Evolutionary conservation across 345 rosid species (phyloP).

Genomic region (Eucalyptus pumila): DNA sequence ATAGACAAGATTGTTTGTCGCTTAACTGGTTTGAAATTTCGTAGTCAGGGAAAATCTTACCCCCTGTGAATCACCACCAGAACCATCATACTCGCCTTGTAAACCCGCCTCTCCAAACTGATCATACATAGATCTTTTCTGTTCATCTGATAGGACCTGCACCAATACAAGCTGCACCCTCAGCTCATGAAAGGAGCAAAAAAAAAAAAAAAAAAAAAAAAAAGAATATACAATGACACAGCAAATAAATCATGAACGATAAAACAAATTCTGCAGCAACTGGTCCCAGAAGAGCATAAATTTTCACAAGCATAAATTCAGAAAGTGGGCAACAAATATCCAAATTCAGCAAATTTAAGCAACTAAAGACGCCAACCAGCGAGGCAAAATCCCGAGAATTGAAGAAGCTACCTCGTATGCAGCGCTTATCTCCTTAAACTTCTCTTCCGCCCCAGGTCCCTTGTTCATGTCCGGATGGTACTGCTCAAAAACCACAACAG

Average conservation of each 20-base stretch:
- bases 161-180: conserved; percentile 7
- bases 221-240: neutral
- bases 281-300: neutral
- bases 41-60: conserved; percentile 16
- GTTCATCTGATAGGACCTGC: conserved; percentile 92
- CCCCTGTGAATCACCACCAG: conserved; percentile 31
- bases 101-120: conserved; percentile 75
- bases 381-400: neutral
- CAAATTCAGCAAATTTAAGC: neutral
- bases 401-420: conserved; percentile 70
- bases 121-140: conserved; percentile 84
- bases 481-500: conserved; percentile 24
- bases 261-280: neutral
- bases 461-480: conserved; percentile 88
- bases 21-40: neutral
- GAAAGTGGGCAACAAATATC: neutral
- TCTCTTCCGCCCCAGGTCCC: conserved; percentile 77
- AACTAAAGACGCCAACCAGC: neutral
- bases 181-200: neutral
- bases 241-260: neutral
- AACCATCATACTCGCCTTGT: conserved; percentile 45
- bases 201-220: too few relatives aligned
- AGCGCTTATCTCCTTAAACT: conserved; percentile 93
- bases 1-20: neutral
- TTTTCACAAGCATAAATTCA: neutral